Conservation (phyloP, 208 protist genomes). For the Leishmania martiniquensis region DNA sequence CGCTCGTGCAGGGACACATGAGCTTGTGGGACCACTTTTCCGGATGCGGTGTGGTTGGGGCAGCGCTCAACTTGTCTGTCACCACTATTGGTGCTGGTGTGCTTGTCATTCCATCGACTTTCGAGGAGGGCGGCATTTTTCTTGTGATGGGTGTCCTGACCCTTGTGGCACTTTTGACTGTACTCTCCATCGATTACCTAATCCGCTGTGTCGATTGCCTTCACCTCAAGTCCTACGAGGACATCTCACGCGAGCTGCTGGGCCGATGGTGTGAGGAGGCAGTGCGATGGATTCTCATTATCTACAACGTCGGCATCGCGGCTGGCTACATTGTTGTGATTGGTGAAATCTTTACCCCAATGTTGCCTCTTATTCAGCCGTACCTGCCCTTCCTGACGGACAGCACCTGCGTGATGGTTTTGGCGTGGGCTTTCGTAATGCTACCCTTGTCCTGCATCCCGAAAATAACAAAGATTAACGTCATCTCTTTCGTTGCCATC, state of each 20-base stretch:
- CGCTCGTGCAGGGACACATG: slow-evolving; percentile 1
- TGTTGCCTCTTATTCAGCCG: slow-evolving; percentile 48
- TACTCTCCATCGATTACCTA: slow-evolving; percentile 81
- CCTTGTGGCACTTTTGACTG: slow-evolving; percentile 51
- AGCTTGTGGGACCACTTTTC: slow-evolving; percentile 18
- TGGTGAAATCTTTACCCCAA: slow-evolving; percentile 66
- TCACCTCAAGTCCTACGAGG: slow-evolving; percentile 77
- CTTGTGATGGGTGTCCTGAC: slow-evolving; percentile 45
- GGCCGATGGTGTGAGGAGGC: slow-evolving; percentile 63
- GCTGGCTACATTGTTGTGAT: slow-evolving; percentile 82
- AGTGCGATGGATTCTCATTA: slow-evolving; percentile 76
- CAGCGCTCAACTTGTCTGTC: slow-evolving; percentile 66
- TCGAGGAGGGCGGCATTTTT: slow-evolving; percentile 68
- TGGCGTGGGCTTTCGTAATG: slow-evolving; percentile 66
- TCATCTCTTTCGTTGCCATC: slow-evolving; percentile 68
- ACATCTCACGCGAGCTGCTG: slow-evolving; percentile 73
- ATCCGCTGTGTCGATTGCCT: slow-evolving; percentile 66
- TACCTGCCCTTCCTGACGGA: slow-evolving; percentile 54
- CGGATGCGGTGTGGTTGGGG: slow-evolving; percentile 33
- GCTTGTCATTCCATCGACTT: slow-evolving; percentile 60
- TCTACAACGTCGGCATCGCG: slow-evolving; percentile 70
- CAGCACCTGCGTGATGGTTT: slow-evolving; percentile 48
- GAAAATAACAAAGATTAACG: slow-evolving; percentile 52
- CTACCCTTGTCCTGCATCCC: slow-evolving; percentile 72
- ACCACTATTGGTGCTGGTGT: slow-evolving; percentile 77